These are phyloP conservation scores for Pythium utonaiense DNA, from an alignment of 352 stramenopile genomes.

Conservation along the genomic window DNA sequence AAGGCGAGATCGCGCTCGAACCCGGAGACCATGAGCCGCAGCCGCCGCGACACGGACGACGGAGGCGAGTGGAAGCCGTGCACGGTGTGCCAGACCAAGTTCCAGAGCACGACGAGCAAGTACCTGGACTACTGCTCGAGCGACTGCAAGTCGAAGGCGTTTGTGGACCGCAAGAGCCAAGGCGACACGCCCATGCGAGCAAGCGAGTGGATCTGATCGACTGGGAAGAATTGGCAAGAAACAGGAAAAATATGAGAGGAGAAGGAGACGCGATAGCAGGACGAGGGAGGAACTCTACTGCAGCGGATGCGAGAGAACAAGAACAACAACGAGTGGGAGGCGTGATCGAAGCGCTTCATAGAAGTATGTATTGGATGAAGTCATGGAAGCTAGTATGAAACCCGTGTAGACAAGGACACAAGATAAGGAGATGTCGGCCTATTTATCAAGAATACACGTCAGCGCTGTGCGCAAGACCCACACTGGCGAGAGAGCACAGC, in stretches of 20 bases:
- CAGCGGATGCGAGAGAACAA: not conserved
- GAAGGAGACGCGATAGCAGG: not conserved
- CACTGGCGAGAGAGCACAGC: too few species aligned
- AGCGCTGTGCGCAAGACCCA: not conserved
- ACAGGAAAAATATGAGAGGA: not conserved
- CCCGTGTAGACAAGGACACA: not conserved
- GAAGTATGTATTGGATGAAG: slow-evolving; percentile 3
- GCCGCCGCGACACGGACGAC: slow-evolving; percentile 5
- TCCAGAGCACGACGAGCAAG: slow-evolving; percentile 22
- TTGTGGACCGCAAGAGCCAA: not conserved
- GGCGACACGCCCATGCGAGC: not conserved
- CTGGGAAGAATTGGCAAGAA: not conserved
- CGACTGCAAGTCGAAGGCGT: slow-evolving; percentile 27
- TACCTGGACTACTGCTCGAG: slow-evolving; percentile 29
- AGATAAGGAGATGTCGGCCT: not conserved
- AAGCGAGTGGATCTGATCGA: slow-evolving; percentile 27
- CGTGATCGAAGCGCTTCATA: not conserved
- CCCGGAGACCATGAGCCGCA: slow-evolving; percentile 4
- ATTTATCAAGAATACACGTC: slow-evolving; percentile 3
- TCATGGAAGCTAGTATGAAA: not conserved
- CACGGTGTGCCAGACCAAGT: slow-evolving; percentile 10
- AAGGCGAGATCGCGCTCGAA: slow-evolving; percentile 16
- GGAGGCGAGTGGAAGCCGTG: slow-evolving; percentile 14
- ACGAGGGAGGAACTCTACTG: not conserved
- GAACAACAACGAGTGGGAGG: not conserved